A percentile compares a stretch with the other conserved stretches of the same genome.
Evolutionary conservation across 768 basidiomycete genomes (phyloP).

Genomic region (Gloeopeniophorella convolvens): DNA sequence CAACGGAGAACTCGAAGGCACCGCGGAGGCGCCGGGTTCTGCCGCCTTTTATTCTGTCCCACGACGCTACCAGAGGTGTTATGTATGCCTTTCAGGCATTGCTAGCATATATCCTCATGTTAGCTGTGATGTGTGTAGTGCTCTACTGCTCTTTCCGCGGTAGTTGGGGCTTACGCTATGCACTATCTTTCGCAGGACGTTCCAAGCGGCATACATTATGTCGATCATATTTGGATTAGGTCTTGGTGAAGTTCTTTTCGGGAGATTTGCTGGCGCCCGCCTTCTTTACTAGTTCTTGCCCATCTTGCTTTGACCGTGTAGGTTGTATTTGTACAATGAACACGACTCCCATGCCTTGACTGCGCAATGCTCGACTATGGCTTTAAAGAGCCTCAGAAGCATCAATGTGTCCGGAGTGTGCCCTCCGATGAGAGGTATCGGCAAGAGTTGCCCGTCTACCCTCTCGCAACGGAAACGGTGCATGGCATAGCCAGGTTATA

Average conservation of each 20-base stretch:
- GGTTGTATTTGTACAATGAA: not conserved
- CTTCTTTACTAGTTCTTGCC: not conserved
- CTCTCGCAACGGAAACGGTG: no score
- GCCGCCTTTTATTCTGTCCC: constrained; percentile 57
- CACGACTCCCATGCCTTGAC: no score
- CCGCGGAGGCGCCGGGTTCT: constrained; percentile 31
- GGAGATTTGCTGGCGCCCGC: constrained; percentile 36
- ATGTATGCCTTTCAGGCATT: constrained; percentile 57
- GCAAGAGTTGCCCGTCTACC: no score
- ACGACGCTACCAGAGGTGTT: constrained; percentile 67
- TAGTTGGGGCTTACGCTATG: constrained; percentile 13
- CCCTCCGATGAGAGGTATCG: no score
- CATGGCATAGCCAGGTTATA: no score
- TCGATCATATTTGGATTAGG: constrained; percentile 65
- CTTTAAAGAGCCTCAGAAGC: no score
- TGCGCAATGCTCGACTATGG: no score
- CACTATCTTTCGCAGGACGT: constrained; percentile 52
- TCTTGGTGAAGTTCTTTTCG: constrained; percentile 69
- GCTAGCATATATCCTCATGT: constrained; percentile 68
- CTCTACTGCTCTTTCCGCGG: constrained; percentile 14
- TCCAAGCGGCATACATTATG: constrained; percentile 72
- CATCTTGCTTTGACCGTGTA: not conserved
- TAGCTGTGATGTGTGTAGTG: constrained; percentile 64
- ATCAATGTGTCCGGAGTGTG: no score
- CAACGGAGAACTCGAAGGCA: not conserved